Base-by-base conservation (phyloP, 2,329 filamentous ascomycete species). In the Pochonia chlamydosporia region DNA sequence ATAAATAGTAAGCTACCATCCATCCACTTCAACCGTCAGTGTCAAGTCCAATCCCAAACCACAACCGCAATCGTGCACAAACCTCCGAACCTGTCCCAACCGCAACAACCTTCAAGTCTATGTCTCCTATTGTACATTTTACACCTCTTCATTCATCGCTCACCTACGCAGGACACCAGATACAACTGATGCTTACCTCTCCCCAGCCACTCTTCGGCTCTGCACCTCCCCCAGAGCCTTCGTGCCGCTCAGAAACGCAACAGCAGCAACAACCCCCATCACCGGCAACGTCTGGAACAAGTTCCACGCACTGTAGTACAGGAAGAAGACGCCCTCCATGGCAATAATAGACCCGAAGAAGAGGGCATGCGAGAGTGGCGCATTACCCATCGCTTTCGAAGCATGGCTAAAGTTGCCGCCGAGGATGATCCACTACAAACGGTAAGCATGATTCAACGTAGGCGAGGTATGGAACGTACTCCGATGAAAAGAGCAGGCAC, bases 211-310 rank as follows among this genome's bases (percentile, higher is more conserved):
- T 48, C 93, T 82, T 56, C 93, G 81, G 60, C 85, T 82, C 72
- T 96, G 93, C 25, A 99, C 92, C 73, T 99, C 93, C 43, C 89
- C 87, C 56, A 99, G 73, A 5, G 93, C 93, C 66, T 90, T 85
- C 63, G 85, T 90, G 48, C 93, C 93, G 63, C 89, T 96, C 52
- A 97, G 67, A 63, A 95, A 89, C 10, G 88, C 81, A 46, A 90
- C 79, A 23, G 78, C 68, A 14, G 84, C 82, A 25, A 93, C 79
- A 37, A 83, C 69, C 28, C 75, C 75, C 46, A 85, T 82, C 23
- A 82, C 83, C 4, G 90, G 91, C 43, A 99, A 74, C 13, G 82
- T 82, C 73, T 96, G 85, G 76, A 97, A 96, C 40, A 99, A 75
- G 61, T 85, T 96, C 91, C 92, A 96, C 61, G 72, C 81, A 45